phyloP scores from a whole-genome alignment of 2,329 filamentous ascomycete species.

The Colletotrichum chlorophyti region DNA sequence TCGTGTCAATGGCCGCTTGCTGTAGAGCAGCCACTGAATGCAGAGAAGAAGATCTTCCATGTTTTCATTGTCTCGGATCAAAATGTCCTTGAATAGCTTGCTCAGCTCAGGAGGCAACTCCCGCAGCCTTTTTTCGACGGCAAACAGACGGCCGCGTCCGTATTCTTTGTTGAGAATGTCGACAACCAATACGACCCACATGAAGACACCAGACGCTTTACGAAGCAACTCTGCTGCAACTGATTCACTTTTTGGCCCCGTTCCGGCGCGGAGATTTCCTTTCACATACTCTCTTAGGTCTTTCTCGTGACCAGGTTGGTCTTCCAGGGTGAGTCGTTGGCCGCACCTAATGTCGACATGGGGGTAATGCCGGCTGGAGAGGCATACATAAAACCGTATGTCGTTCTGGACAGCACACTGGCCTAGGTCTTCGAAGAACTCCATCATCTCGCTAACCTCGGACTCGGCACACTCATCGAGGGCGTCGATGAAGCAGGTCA shows the following conservation, averaged over 20 bases:
- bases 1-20: conserved; percentile 45
- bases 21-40: conserved; percentile 57
- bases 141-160: conserved; percentile 30
- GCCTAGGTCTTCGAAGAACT: conserved; percentile 46
- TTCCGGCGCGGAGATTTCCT: not conserved
- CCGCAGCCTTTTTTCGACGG: conserved; percentile 28
- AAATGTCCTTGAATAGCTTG: conserved; percentile 54
- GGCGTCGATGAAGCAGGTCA: conserved; percentile 45
- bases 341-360: conserved; percentile 2
- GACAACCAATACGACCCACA: conserved; percentile 50
- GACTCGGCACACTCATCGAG: conserved; percentile 55
- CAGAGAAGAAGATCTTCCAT: conserved; percentile 47
- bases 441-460: conserved; percentile 49
- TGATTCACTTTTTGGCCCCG: fast-evolving
- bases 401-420: conserved; percentile 24
- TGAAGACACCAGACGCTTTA: conserved; percentile 50
- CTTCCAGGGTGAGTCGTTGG: conserved; percentile 34
- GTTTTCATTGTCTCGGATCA: conserved; percentile 51
- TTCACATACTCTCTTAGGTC: conserved; percentile 36
- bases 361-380: conserved; percentile 57
- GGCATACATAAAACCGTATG: conserved; percentile 42
- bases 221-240: conserved; percentile 34
- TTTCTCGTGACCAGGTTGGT: conserved; percentile 30
- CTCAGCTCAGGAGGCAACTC: conserved; percentile 44
- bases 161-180: conserved; percentile 45